Conservation (phyloP, 1,284 basidiomycete genomes). For the Ganoderma leucocontextum region DNA sequence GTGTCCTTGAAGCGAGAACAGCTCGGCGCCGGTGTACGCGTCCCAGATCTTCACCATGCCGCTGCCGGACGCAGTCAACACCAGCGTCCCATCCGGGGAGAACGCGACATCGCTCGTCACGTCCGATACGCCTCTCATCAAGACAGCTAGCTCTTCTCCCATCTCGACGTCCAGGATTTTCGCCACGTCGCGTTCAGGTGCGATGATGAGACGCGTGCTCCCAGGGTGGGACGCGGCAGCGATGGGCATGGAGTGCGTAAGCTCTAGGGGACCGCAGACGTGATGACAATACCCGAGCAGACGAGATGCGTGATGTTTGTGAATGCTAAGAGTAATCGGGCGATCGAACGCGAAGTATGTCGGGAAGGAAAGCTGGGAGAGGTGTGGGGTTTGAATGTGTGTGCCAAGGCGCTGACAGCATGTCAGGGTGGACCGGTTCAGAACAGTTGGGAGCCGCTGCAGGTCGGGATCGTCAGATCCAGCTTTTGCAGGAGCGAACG, state of each 20-base stretch:
- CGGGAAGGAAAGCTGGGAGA: background rate
- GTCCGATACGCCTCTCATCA: conserved; percentile 26
- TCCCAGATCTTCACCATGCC: conserved; percentile 24
- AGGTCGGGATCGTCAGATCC: no score
- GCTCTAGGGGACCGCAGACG: no score
- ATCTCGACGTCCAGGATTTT: conserved; percentile 31
- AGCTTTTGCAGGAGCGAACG: no score
- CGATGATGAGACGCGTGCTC: conserved; percentile 32
- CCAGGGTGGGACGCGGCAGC: conserved; percentile 37
- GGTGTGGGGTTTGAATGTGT: background rate
- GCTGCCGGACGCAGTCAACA: conserved; percentile 28
- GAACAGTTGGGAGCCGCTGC: background rate
- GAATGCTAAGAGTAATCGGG: background rate
- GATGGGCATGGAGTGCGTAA: background rate
- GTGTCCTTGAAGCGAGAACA: conserved; percentile 30
- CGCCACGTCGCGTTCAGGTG: conserved; percentile 31
- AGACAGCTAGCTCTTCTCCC: conserved; percentile 28
- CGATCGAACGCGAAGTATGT: background rate
- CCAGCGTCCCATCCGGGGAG: conserved; percentile 24
- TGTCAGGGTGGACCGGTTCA: background rate
- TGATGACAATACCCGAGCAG: background rate
- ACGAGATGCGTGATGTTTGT: background rate
- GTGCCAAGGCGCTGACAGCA: background rate
- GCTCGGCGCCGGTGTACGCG: conserved; percentile 28
- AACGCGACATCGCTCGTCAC: conserved; percentile 29